These are phyloP conservation scores for Heracleum sosnowskyi DNA, from an alignment of 129 eudicot species.

Conservation along the genomic window DNA sequence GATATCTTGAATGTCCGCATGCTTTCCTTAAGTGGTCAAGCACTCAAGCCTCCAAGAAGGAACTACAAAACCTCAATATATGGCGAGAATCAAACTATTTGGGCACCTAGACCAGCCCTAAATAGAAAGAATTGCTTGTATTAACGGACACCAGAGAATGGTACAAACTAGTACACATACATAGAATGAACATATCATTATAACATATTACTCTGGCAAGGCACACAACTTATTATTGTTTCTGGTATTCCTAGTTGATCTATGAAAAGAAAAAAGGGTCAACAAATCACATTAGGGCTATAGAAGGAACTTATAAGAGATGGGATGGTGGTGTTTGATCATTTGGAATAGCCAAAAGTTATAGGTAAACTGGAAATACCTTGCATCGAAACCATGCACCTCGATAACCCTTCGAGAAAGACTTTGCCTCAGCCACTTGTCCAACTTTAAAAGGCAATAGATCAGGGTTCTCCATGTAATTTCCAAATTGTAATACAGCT, in stretches of 20 bases:
- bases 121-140: neutral
- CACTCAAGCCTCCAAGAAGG: too few species aligned
- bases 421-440: constrained; percentile 38
- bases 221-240: neutral
- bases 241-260: neutral
- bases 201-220: neutral
- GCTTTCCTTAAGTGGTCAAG: too few species aligned
- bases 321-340: neutral
- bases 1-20: too few species aligned
- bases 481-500: neutral
- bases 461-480: constrained; percentile 23
- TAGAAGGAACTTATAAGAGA: neutral
- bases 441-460: constrained; percentile 34
- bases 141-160: neutral
- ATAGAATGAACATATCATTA: neutral
- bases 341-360: neutral
- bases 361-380: constrained; percentile 18
- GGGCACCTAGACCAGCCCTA: too few species aligned
- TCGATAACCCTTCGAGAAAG: constrained; percentile 38
- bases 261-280: too few species aligned
- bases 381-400: constrained; percentile 64
- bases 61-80: too few species aligned
- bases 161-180: neutral
- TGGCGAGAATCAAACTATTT: too few species aligned
- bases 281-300: neutral